Conservation (phyloP, 2,329 filamentous ascomycete genomes). For the Juglanconis oblonga region DNA sequence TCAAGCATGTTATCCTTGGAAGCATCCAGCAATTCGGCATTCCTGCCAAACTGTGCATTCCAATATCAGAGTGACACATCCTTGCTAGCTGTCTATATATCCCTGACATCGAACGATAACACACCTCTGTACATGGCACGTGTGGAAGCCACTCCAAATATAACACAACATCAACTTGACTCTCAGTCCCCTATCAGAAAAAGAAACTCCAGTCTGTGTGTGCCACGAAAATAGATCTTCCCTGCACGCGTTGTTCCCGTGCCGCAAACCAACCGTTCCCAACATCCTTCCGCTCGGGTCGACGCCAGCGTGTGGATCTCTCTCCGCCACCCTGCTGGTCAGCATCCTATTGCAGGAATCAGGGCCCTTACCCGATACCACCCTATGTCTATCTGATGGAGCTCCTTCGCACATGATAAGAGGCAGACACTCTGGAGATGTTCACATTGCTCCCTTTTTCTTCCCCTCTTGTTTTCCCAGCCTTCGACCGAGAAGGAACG, state of each 20-base stretch:
- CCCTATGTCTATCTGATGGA: not conserved
- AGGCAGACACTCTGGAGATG: not conserved
- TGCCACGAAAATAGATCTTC: not conserved
- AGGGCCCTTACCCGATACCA: not conserved
- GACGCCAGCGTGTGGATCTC: not conserved
- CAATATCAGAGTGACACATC: not conserved
- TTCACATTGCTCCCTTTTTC: not conserved
- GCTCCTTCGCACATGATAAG: not conserved
- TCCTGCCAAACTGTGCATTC: too few relatives aligned
- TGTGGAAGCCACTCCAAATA: not conserved
- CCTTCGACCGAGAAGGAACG: not conserved
- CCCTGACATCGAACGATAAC: not conserved
- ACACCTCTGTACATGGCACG: not conserved
- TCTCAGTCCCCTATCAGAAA: not conserved
- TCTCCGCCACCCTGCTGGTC: constrained; percentile 3
- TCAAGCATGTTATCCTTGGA: too few relatives aligned
- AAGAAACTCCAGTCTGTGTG: not conserved
- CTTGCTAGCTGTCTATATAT: not conserved
- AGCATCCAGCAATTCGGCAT: too few relatives aligned
- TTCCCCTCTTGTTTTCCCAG: not conserved
- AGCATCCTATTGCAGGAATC: not conserved
- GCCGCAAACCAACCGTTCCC: not conserved
- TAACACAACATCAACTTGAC: not conserved
- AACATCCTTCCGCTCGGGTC: not conserved
- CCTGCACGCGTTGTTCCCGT: not conserved